These are phyloP conservation scores for Carex parvula DNA, from an alignment of 176 grass and related monocot genomes.

Conservation along the genomic window DNA sequence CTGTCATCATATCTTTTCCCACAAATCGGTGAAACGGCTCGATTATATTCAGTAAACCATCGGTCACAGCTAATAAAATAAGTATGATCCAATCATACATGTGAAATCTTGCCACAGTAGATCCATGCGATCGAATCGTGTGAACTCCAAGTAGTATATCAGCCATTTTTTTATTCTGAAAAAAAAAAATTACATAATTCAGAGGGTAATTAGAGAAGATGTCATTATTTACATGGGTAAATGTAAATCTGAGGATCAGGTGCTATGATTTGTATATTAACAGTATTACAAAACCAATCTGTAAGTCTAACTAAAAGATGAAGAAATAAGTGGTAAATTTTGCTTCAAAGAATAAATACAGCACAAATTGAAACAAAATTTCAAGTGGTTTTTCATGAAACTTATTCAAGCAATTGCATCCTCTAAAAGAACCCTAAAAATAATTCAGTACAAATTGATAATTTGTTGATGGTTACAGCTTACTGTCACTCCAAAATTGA, in stretches of 20 bases:
- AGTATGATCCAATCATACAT: constrained; percentile 93
- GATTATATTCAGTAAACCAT: constrained; percentile 60
- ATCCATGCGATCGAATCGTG: constrained; percentile 68
- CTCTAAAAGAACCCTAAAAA: background rate
- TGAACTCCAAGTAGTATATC: constrained; percentile 58
- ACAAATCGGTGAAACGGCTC: constrained; percentile 84
- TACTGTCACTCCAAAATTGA: background rate
- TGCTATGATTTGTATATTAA: background rate
- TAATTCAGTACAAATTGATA: background rate
- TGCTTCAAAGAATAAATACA: no score
- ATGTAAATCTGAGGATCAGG: background rate
- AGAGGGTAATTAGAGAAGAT: background rate
- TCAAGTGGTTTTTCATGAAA: background rate
- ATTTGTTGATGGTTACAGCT: background rate
- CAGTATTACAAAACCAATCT: background rate
- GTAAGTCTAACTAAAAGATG: background rate
- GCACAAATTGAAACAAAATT: no score
- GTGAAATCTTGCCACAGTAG: constrained; percentile 51
- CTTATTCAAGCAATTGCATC: background rate
- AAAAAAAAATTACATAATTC: background rate
- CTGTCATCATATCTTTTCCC: constrained; percentile 83
- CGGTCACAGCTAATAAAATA: constrained; percentile 51
- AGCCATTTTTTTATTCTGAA: constrained; percentile 39
- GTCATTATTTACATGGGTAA: background rate
- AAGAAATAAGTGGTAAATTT: background rate